Conservation (phyloP, 1,284 basidiomycete genomes). For the Ganoderma resinaceum region DNA sequence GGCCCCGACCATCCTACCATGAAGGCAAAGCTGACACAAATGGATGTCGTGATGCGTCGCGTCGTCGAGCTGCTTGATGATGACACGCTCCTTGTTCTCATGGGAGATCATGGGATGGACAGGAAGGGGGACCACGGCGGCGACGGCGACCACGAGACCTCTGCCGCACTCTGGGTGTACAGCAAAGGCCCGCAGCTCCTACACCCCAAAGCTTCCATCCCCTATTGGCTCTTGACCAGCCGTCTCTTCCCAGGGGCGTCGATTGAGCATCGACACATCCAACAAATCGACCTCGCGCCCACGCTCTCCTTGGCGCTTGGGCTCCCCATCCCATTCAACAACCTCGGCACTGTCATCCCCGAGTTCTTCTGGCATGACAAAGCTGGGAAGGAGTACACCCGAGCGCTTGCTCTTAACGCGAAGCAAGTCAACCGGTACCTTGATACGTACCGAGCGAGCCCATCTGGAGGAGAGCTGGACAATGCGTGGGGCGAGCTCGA, state of each 20-base stretch:
- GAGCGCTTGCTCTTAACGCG: constrained; percentile 78
- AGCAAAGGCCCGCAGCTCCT: constrained; percentile 67
- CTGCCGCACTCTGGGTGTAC: constrained; percentile 92
- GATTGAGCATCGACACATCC: constrained; percentile 69
- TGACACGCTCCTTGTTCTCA: constrained; percentile 88
- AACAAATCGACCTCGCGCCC: constrained; percentile 96
- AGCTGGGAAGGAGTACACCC: constrained; percentile 39
- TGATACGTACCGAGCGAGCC: constrained; percentile 73
- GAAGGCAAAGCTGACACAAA: constrained; percentile 86
- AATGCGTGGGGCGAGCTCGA: constrained; percentile 61
- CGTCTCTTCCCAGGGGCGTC: constrained; percentile 69
- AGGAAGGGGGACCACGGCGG: constrained; percentile 95
- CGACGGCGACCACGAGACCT: constrained; percentile 87
- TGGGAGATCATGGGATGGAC: constrained; percentile 99
- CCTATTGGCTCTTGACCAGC: constrained; percentile 56
- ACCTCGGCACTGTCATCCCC: constrained; percentile 90
- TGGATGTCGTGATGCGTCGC: constrained; percentile 80
- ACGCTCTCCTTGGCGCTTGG: constrained; percentile 92
- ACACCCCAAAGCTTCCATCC: constrained; percentile 43
- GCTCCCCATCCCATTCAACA: constrained; percentile 95
- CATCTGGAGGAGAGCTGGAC: constrained; percentile 78
- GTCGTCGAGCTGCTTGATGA: constrained; percentile 78
- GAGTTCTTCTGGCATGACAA: constrained; percentile 74
- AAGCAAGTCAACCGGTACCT: constrained; percentile 84
- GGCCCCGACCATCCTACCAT: constrained; percentile 91